These are phyloP conservation scores for Sporothrix luriei DNA, from an alignment of 2,329 filamentous ascomycete genomes.

Conservation along the genomic window DNA sequence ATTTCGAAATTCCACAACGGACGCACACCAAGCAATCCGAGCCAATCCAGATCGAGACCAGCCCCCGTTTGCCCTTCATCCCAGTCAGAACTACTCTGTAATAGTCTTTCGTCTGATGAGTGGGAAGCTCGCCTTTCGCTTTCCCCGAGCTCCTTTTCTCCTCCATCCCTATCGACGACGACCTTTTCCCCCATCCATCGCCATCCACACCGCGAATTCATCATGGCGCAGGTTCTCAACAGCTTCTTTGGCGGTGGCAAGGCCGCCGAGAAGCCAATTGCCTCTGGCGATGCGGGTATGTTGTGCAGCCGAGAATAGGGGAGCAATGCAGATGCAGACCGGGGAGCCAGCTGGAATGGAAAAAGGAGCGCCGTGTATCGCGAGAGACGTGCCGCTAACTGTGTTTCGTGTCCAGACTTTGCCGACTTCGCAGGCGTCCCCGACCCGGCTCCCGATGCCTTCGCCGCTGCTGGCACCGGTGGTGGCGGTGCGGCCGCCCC, in stretches of 20 bases:
- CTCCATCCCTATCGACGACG: constrained; percentile 21
- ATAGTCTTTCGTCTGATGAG: background rate
- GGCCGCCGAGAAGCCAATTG: constrained; percentile 55
- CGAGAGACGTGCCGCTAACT: background rate
- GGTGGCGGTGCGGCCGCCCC: constrained; percentile 43
- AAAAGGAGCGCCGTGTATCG: background rate
- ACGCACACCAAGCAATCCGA: constrained; percentile 6
- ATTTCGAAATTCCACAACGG: constrained; percentile 26
- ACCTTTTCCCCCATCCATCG: constrained; percentile 23
- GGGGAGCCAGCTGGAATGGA: background rate
- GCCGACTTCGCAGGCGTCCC: constrained; percentile 84
- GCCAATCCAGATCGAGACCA: constrained; percentile 3
- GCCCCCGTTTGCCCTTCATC: constrained; percentile 15
- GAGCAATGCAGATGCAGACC: background rate
- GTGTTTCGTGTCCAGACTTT: constrained; percentile 65
- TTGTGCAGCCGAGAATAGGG: constrained; percentile 17
- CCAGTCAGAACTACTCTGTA: background rate
- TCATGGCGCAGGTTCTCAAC: constrained; percentile 65
- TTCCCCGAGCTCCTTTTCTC: constrained; percentile 18
- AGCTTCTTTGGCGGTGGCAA: constrained; percentile 70
- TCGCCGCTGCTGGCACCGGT: constrained; percentile 48
- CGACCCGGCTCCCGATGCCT: constrained; percentile 60
- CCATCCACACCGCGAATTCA: constrained; percentile 30
- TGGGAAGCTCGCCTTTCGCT: constrained; percentile 9
- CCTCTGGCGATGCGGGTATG: constrained; percentile 65